Evolutionary conservation across 345 rosid genomes (phyloP).

Genomic region (Syzygium grande): DNA sequence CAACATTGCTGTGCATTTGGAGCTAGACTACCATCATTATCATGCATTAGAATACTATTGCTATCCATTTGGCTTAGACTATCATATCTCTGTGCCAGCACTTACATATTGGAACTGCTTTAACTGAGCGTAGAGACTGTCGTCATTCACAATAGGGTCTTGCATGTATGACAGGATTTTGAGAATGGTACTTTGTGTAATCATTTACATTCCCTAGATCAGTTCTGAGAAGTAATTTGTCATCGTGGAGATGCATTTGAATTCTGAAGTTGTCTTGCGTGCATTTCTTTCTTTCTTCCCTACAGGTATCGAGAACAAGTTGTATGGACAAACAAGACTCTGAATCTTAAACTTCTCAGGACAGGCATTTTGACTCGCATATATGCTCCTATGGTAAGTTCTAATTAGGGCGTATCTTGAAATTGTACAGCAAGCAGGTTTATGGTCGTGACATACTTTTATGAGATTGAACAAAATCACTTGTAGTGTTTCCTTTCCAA

Average conservation of each 20-base stretch:
- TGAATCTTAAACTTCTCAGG: slow-evolving; percentile 59
- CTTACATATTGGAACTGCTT: too few species aligned
- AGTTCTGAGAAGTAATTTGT: neutral
- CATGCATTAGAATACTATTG: neutral
- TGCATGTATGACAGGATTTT: neutral
- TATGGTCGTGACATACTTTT: neutral
- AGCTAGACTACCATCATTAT: neutral
- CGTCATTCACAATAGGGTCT: too few species aligned
- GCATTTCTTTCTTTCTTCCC: neutral
- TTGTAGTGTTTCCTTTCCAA: neutral
- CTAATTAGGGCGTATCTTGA: neutral
- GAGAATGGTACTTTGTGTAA: neutral
- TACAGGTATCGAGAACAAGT: slow-evolving; percentile 69
- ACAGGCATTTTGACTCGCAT: slow-evolving; percentile 77
- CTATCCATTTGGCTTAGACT: neutral
- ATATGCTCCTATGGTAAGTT: slow-evolving; percentile 79
- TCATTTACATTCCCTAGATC: neutral
- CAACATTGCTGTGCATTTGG: neutral
- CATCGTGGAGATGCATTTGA: neutral
- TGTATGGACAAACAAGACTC: slow-evolving; percentile 59
- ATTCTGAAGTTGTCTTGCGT: neutral
- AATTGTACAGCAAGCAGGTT: neutral
- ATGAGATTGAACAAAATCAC: neutral
- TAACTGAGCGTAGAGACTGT: too few species aligned
- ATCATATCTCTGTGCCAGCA: too few species aligned